Conservation (phyloP, 208 protist genomes). For the Leishmania guyanensis region DNA sequence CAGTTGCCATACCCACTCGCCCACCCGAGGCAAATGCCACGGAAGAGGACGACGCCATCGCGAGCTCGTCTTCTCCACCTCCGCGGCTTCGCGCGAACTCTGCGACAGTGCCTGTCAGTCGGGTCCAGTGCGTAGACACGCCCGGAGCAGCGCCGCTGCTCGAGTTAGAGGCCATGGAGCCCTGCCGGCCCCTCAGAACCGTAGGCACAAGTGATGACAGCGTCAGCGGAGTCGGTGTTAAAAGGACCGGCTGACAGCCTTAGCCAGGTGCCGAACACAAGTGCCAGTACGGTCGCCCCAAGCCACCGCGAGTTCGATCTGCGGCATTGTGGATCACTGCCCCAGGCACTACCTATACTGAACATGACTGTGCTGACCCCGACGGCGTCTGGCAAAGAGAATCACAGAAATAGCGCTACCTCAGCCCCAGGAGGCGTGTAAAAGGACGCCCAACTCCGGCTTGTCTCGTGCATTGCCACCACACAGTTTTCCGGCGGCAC, state of each 20-base stretch:
- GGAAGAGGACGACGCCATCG: not conserved
- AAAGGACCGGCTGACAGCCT: slow-evolving; percentile 3
- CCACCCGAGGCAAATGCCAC: not conserved
- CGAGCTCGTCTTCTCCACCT: not conserved
- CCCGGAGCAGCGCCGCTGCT: not conserved
- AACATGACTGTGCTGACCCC: not conserved
- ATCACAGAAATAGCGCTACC: not conserved
- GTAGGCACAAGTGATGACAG: not conserved
- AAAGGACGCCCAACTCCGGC: not conserved
- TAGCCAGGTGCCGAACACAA: not conserved
- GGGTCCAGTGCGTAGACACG: not conserved
- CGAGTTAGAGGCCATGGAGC: not conserved
- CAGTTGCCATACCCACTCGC: not conserved
- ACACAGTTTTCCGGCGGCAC: not conserved
- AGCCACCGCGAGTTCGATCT: slow-evolving; percentile 17
- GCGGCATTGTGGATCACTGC: slow-evolving; percentile 13
- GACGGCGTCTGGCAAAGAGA: not conserved
- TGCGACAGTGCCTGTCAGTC: not conserved
- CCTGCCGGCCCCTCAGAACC: not conserved
- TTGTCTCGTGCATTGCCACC: not conserved
- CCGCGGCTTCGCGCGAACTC: not conserved
- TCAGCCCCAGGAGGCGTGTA: not conserved
- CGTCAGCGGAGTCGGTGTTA: not conserved
- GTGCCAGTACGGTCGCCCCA: not conserved
- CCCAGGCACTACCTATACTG: slow-evolving; percentile 2